Conservation (phyloP, 139 green algal species). For the Chlamydomonas applanata region DNA sequence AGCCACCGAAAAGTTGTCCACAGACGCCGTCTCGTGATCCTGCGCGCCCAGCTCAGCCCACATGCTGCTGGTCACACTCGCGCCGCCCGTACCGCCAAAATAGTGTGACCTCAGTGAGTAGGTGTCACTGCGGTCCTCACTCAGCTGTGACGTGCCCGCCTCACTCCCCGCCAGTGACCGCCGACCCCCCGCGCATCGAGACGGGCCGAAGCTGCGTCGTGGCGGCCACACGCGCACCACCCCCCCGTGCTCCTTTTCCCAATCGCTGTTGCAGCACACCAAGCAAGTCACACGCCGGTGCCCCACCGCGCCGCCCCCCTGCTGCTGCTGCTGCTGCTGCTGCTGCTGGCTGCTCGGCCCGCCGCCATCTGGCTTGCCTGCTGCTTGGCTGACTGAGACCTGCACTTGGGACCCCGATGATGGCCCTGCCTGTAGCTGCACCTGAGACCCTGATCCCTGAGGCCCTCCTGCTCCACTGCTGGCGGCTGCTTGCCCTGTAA, state of each 20-base stretch:
- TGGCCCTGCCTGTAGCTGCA: no score
- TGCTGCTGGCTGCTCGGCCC: background rate
- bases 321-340: background rate
- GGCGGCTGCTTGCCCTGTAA: no score
- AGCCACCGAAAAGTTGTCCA: constrained; percentile 27
- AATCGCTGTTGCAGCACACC: constrained; percentile 47
- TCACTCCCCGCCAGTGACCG: constrained; percentile 9
- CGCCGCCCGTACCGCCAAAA: background rate
- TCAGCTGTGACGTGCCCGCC: constrained; percentile 8
- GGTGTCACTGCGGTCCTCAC: constrained; percentile 8
- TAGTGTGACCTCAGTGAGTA: constrained; percentile 10
- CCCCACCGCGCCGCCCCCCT: background rate
- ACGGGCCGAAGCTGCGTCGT: background rate
- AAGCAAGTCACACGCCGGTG: constrained; percentile 25
- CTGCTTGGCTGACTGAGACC: background rate
- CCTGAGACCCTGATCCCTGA: no score
- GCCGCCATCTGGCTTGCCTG: background rate
- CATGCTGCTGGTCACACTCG: constrained; percentile 36
- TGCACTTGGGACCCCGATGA: no score
- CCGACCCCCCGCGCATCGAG: background rate
- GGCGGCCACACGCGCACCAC: constrained; percentile 54
- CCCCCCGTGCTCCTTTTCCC: constrained; percentile 35
- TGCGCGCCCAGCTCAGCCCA: constrained; percentile 35
- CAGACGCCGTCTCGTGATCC: constrained; percentile 24
- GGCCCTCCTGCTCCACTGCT: no score